Evolutionary conservation across 2,329 filamentous ascomycete genomes (phyloP).

Genomic region (Penicillium sp.): DNA sequence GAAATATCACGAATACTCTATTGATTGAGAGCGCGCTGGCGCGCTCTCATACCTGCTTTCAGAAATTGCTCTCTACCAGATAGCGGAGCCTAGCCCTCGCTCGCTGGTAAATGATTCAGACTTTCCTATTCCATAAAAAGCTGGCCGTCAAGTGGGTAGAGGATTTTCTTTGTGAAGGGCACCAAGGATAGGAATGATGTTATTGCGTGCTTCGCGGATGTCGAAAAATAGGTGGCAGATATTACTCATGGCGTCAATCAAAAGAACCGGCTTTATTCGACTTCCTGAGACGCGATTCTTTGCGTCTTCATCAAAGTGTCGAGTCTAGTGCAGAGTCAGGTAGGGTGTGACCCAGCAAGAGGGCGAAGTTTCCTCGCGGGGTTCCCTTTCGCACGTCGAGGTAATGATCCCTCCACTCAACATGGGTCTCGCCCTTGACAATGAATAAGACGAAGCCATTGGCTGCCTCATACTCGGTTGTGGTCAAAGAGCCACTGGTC

Average conservation of each 20-base stretch:
- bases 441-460: background rate
- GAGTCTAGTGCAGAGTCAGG: background rate
- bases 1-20: background rate
- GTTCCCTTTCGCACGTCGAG: background rate
- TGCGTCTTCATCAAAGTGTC: background rate
- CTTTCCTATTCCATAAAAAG: background rate
- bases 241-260: background rate
- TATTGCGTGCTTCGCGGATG: background rate
- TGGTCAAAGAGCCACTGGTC: background rate
- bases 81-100: background rate
- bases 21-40: background rate
- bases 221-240: background rate
- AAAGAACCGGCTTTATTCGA: background rate
- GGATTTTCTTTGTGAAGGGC: background rate
- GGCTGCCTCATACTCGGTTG: background rate
- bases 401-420: background rate
- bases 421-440: background rate
- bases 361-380: background rate
- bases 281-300: background rate
- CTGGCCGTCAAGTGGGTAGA: background rate
- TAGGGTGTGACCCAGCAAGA: background rate
- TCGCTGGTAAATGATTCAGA: background rate
- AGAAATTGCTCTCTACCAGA: background rate
- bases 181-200: background rate
- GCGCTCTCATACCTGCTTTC: background rate